These are phyloP conservation scores for Puccinia hordei DNA, from an alignment of 1,284 basidiomycete genomes.

Conservation along the genomic window DNA sequence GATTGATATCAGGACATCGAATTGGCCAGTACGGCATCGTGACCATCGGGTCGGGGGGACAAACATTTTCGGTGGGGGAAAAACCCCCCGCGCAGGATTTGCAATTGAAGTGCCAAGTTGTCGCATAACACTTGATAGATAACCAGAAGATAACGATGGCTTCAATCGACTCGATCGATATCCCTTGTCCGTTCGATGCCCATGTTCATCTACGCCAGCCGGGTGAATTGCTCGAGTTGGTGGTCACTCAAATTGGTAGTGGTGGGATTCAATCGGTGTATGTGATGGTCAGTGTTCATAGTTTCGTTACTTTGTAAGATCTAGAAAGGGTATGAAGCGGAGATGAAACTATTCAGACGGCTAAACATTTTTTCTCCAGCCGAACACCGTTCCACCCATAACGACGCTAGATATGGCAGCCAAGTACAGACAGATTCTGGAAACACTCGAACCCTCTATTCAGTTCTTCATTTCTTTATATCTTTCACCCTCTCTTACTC, in stretches of 20 bases:
- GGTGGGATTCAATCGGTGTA: constrained; percentile 92
- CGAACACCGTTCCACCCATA: constrained; percentile 90
- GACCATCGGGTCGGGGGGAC: too few relatives aligned
- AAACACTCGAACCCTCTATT: constrained; percentile 73
- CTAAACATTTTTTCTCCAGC: constrained; percentile 61
- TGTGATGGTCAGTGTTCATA: constrained; percentile 69
- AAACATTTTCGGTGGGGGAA: too few relatives aligned
- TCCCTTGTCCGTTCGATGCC: constrained; percentile 64
- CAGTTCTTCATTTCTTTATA: constrained; percentile 96
- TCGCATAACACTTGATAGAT: too few relatives aligned
- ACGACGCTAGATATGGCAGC: constrained; percentile 80
- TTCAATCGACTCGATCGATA: background rate
- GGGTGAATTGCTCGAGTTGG: constrained; percentile 71
- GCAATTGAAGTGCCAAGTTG: too few relatives aligned
- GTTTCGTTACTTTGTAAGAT: background rate
- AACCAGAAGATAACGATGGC: background rate
- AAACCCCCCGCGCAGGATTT: too few relatives aligned
- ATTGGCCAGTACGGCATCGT: too few relatives aligned
- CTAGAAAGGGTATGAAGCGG: background rate
- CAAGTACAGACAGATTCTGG: constrained; percentile 74
- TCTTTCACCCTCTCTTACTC: constrained; percentile 84
- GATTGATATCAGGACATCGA: too few relatives aligned
- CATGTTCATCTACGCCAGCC: constrained; percentile 96
- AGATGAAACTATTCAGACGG: background rate
- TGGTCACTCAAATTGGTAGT: constrained; percentile 83